A percentile compares a stretch with the other conserved stretches of the same genome.
Evolutionary conservation across 2,329 filamentous ascomycete species (phyloP).

Genomic region (Raffaelea albimanens): DNA sequence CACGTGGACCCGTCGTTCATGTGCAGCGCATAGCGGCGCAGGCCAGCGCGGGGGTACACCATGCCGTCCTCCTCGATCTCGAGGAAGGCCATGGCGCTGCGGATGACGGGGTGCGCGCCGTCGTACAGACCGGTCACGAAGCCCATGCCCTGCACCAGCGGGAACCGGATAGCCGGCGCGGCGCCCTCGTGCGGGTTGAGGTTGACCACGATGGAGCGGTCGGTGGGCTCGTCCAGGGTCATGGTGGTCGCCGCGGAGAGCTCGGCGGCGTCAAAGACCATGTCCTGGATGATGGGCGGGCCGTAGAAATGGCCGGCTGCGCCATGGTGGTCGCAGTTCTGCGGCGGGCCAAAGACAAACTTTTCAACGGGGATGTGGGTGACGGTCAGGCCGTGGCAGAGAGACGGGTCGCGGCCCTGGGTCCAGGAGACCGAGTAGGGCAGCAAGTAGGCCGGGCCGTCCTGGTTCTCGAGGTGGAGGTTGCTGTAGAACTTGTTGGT

Average conservation of each 20-base stretch:
- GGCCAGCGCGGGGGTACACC: slow-evolving; percentile 37
- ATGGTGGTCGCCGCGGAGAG: slow-evolving; percentile 51
- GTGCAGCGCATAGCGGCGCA: slow-evolving; percentile 66
- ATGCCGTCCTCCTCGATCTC: slow-evolving; percentile 45
- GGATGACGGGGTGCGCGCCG: slow-evolving; percentile 60
- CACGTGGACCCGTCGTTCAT: slow-evolving; percentile 67
- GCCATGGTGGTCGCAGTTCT: slow-evolving; percentile 23
- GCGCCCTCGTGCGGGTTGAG: slow-evolving; percentile 37
- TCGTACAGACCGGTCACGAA: slow-evolving; percentile 74
- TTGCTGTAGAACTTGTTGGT: slow-evolving; percentile 82
- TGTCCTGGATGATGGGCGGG: slow-evolving; percentile 70
- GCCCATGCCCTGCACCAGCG: slow-evolving; percentile 80
- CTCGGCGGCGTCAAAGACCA: slow-evolving; percentile 72
- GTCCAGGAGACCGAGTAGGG: slow-evolving; percentile 65
- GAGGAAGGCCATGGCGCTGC: slow-evolving; percentile 42
- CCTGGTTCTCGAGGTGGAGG: slow-evolving; percentile 67
- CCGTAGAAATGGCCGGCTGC: slow-evolving; percentile 68
- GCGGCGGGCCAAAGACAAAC: slow-evolving; percentile 54
- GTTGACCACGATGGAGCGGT: slow-evolving; percentile 57
- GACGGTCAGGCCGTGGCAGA: slow-evolving; percentile 69
- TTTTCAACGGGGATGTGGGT: slow-evolving; percentile 63
- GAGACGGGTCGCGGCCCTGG: slow-evolving; percentile 49
- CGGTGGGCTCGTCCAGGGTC: slow-evolving; percentile 43
- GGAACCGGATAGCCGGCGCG: slow-evolving; percentile 61
- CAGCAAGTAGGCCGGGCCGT: slow-evolving; percentile 60